phyloP scores from a whole-genome alignment of 176 grass and related monocot species.

The Zoysia japonica region DNA sequence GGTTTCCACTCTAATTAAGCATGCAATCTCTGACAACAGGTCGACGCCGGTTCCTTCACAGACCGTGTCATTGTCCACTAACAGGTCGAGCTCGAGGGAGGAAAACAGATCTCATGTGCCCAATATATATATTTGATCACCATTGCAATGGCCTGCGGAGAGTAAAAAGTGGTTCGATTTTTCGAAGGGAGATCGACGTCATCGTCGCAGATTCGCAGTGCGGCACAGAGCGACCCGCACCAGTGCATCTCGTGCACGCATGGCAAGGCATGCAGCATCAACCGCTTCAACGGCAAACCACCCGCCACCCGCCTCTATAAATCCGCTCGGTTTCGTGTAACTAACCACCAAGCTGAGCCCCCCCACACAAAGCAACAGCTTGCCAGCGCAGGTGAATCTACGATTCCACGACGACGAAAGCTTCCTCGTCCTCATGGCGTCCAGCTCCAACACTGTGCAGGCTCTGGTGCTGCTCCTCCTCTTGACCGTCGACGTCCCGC shows the following conservation, averaged over 20 bases:
- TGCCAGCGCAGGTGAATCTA: background rate
- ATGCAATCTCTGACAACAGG: background rate
- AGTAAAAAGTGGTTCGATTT: slow-evolving; percentile 2
- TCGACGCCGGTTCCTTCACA: too few species aligned
- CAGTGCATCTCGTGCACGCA: background rate
- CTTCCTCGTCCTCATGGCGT: slow-evolving; percentile 15
- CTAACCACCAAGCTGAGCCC: background rate
- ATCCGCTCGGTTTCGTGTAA: background rate
- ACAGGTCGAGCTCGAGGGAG: background rate
- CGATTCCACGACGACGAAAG: slow-evolving; percentile 7
- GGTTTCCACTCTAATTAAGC: background rate
- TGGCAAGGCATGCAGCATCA: background rate
- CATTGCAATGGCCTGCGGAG: background rate
- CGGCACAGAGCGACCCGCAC: slow-evolving; percentile 11
- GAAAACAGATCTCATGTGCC: background rate
- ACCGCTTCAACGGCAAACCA: background rate
- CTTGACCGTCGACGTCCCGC: background rate
- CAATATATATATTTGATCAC: background rate
- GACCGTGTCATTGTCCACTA: background rate
- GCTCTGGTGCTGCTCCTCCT: slow-evolving; percentile 6
- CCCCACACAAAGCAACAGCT: background rate
- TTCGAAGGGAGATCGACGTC: background rate
- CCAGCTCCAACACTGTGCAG: background rate
- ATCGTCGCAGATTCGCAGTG: background rate
- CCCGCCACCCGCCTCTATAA: background rate